These are phyloP conservation scores for Euphorbia lathyris DNA, from an alignment of 345 rosid genomes.

Conservation along the genomic window DNA sequence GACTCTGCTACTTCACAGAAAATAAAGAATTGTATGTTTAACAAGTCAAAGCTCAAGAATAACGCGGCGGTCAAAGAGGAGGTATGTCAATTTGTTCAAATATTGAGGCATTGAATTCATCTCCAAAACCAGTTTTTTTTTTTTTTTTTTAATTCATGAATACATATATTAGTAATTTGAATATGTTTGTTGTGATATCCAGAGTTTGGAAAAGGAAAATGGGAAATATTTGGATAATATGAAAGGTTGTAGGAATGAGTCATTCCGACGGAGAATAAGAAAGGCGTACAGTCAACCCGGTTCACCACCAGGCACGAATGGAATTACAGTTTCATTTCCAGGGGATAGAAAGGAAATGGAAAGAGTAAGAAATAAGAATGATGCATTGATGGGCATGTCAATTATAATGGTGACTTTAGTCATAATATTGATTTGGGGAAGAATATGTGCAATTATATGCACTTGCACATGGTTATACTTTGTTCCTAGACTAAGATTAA, in stretches of 20 bases:
- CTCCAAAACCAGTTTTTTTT: too few relatives aligned
- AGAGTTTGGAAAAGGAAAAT: slow-evolving; percentile 21
- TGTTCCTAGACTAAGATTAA: slow-evolving; percentile 36
- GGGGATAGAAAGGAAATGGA: not conserved
- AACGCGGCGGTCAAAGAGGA: slow-evolving; percentile 4
- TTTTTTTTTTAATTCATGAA: too few relatives aligned
- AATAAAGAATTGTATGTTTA: slow-evolving; percentile 4
- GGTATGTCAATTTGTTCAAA: not conserved
- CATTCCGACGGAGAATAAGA: slow-evolving; percentile 24
- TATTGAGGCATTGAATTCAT: too few relatives aligned
- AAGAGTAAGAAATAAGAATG: slow-evolving; percentile 14
- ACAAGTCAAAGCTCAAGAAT: slow-evolving; percentile 19
- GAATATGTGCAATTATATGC: slow-evolving; percentile 29
- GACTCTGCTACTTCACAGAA: slow-evolving; percentile 23
- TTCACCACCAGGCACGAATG: too few relatives aligned
- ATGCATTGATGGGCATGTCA: slow-evolving; percentile 52
- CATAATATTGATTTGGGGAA: slow-evolving; percentile 22
- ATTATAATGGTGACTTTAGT: slow-evolving; percentile 33
- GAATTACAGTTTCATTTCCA: too few relatives aligned
- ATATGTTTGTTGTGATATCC: too few relatives aligned
- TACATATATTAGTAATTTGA: too few relatives aligned
- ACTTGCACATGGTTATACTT: slow-evolving; percentile 30
- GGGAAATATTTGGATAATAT: slow-evolving; percentile 16
- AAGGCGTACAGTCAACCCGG: slow-evolving; percentile 29
- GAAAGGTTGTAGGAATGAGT: slow-evolving; percentile 11